phyloP scores from a whole-genome alignment of 345 rosid genomes.

The Hypericum perforatum region DNA sequence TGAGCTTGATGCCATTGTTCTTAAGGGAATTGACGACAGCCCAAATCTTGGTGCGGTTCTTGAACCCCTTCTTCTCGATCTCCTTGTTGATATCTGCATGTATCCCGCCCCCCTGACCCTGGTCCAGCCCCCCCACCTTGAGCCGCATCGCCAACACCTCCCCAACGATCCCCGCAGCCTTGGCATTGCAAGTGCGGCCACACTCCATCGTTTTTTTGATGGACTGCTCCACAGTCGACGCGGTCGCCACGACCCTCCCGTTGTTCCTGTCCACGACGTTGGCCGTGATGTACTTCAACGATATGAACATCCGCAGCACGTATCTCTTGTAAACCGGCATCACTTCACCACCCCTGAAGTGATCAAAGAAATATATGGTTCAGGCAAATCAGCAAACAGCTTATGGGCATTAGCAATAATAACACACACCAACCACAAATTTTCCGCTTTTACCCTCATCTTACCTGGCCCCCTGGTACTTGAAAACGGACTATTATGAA shows the following conservation, averaged over 20 bases:
- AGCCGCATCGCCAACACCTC: conserved; percentile 79
- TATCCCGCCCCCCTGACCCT: conserved; percentile 70
- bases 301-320: conserved; percentile 54
- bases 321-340: conserved; percentile 68
- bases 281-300: conserved; percentile 66
- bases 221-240: conserved; percentile 71
- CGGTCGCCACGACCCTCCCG: conserved; percentile 59
- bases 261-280: conserved; percentile 75
- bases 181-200: conserved; percentile 69
- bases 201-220: conserved; percentile 67
- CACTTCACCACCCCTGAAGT: too few relatives aligned
- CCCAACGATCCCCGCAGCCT: conserved; percentile 65
- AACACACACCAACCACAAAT: too few relatives aligned
- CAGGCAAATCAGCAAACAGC: too few relatives aligned
- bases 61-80: conserved; percentile 73
- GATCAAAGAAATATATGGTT: too few relatives aligned
- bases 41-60: conserved; percentile 41
- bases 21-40: conserved; percentile 52
- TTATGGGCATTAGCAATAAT: too few relatives aligned
- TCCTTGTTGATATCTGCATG: conserved; percentile 59
- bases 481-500: too few relatives aligned
- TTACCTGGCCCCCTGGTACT: too few relatives aligned
- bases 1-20: conserved; percentile 61
- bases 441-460: too few relatives aligned
- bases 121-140: conserved; percentile 73